These are phyloP conservation scores for Mycena rebaudengoi DNA, from an alignment of 768 basidiomycete genomes.

Conservation along the genomic window DNA sequence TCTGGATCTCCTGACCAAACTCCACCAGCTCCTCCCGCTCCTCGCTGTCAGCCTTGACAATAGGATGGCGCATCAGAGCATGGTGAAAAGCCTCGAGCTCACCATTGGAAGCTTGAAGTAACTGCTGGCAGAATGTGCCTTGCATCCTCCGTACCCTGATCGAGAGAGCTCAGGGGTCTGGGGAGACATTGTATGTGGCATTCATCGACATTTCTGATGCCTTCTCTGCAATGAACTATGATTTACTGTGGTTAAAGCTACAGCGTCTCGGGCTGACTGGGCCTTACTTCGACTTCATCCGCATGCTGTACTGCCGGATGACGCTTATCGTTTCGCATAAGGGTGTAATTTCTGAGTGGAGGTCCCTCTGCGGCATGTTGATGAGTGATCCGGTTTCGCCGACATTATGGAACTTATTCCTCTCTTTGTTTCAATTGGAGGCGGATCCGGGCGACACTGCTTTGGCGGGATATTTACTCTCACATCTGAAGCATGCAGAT, in stretches of 20 bases:
- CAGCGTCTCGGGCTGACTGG: neutral
- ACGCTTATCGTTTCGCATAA: neutral
- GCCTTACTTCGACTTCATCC: constrained; percentile 16
- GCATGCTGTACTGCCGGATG: constrained; percentile 9
- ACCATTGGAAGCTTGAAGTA: too few species aligned
- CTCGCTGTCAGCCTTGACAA: too few species aligned
- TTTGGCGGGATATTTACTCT: constrained; percentile 14
- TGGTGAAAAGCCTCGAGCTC: too few species aligned
- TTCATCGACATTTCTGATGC: too few species aligned
- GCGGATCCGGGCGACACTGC: constrained; percentile 13
- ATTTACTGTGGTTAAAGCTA: neutral
- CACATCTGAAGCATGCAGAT: constrained; percentile 34
- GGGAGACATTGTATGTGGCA: too few species aligned
- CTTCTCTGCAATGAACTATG: neutral
- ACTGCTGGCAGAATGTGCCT: too few species aligned
- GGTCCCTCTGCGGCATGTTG: constrained; percentile 1
- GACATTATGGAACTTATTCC: constrained; percentile 11
- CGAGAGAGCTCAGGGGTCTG: too few species aligned
- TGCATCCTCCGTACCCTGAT: too few species aligned
- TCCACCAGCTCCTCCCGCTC: too few species aligned
- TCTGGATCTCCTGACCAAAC: too few species aligned
- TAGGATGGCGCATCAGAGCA: too few species aligned
- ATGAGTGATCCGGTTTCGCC: constrained; percentile 21
- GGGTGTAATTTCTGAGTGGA: neutral
- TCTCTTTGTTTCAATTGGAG: neutral